Percentiles rank a stretch among this genome's conserved stretches.
phyloP scores from a whole-genome alignment of 2,329 filamentous ascomycete species.

The Neopestalotiopsis rosae region DNA sequence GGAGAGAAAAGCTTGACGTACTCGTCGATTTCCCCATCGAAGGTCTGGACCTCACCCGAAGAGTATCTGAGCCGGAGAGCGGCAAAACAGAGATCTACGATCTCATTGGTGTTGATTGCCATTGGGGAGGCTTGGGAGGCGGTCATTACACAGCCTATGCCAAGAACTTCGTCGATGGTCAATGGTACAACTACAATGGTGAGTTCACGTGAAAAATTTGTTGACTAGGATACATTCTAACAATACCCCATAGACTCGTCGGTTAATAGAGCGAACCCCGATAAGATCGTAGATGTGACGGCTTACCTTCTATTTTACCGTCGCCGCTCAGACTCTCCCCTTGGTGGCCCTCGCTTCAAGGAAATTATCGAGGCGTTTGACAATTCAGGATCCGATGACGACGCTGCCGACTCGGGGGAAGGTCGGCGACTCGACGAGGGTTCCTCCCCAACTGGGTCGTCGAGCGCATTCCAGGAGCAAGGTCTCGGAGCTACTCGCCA shows the following conservation, averaged over 20 bases:
- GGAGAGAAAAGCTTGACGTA: slow-evolving; percentile 90
- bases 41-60: slow-evolving; percentile 79
- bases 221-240: background rate
- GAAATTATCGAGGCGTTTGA: slow-evolving; percentile 71
- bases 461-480: slow-evolving; percentile 73
- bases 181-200: slow-evolving; percentile 99
- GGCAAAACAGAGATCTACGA: slow-evolving; percentile 89
- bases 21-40: slow-evolving; percentile 91
- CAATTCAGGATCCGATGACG: slow-evolving; percentile 52
- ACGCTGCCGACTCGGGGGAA: slow-evolving; percentile 70
- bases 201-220: slow-evolving; percentile 40
- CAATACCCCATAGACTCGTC: slow-evolving; percentile 67
- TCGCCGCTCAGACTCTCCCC: slow-evolving; percentile 74
- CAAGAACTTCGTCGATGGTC: slow-evolving; percentile 85
- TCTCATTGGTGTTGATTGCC: slow-evolving; percentile 93
- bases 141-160: slow-evolving; percentile 96
- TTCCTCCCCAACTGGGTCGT: slow-evolving; percentile 89
- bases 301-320: slow-evolving; percentile 98
- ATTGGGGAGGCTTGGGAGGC: slow-evolving; percentile 90
- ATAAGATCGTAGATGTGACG: slow-evolving; percentile 71
- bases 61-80: slow-evolving; percentile 80
- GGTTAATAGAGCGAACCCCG: slow-evolving; percentile 66
- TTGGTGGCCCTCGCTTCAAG: slow-evolving; percentile 80
- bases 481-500: slow-evolving; percentile 78
- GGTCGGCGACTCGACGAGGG: slow-evolving; percentile 81